Evolutionary conservation across 805 yeast species (phyloP).

Genomic region (Huiozyma naganishii): DNA sequence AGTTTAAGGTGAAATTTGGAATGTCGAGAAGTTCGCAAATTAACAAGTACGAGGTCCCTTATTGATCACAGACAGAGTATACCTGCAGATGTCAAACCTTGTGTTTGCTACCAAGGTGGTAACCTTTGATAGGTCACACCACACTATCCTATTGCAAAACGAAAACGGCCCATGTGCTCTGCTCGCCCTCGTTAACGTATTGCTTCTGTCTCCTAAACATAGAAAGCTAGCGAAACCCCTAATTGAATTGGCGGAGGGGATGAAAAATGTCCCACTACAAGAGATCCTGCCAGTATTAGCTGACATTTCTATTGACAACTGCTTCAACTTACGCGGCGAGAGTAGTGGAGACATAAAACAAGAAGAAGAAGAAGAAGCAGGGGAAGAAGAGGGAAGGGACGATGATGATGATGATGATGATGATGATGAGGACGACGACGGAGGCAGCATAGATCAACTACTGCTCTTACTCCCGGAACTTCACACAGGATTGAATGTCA

Average conservation of each 20-base stretch:
- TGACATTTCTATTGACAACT: constrained; percentile 28
- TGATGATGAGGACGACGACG: constrained; percentile 10
- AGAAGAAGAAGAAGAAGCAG: too few species aligned
- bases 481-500: constrained; percentile 61
- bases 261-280: constrained; percentile 26
- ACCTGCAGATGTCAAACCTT: too few species aligned
- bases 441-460: constrained; percentile 31
- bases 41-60: too few species aligned
- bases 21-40: too few species aligned
- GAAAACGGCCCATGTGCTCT: constrained; percentile 86
- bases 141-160: constrained; percentile 60
- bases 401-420: constrained; percentile 4
- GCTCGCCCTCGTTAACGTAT: constrained; percentile 61
- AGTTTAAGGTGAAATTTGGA: too few species aligned
- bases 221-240: constrained; percentile 10
- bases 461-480: constrained; percentile 49
- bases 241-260: constrained; percentile 13
- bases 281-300: constrained; percentile 41
- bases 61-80: too few species aligned
- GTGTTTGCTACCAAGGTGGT: constrained; percentile 9
- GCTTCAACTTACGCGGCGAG: too few species aligned
- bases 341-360: constrained; percentile 5
- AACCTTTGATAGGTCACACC: constrained; percentile 23
- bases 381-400: too few species aligned
- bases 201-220: constrained; percentile 39